Evolutionary conservation across 2,329 filamentous ascomycete species (phyloP).

Genomic region (Cercospora citrullina): DNA sequence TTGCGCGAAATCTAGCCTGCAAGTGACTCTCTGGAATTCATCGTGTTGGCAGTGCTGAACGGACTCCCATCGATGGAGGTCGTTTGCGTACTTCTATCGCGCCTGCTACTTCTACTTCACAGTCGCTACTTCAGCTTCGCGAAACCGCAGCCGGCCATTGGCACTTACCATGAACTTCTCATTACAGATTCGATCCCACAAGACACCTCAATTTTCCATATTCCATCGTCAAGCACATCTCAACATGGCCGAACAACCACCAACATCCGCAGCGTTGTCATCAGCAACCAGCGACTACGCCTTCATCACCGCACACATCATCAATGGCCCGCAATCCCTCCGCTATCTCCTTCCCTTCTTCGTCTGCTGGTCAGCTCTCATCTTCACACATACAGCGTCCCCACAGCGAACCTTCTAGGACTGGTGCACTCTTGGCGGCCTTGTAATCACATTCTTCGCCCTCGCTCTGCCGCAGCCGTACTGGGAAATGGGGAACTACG

Average conservation of each 20-base stretch:
- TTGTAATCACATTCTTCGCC: not conserved
- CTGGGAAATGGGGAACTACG: constrained; percentile 2
- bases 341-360: not conserved
- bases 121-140: not conserved
- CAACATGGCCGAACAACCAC: not conserved
- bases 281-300: not conserved
- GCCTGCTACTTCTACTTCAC: not conserved
- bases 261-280: not conserved
- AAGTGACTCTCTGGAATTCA: not conserved
- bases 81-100: not conserved
- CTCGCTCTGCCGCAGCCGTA: not conserved
- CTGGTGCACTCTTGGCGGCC: not conserved
- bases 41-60: not conserved
- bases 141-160: not conserved
- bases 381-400: not conserved
- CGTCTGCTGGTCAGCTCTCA: not conserved
- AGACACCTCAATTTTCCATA: not conserved
- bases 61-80: not conserved
- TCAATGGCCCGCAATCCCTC: not conserved
- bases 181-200: not conserved
- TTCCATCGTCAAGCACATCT: not conserved
- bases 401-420: not conserved
- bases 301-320: not conserved
- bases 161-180: not conserved
- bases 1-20: not conserved